These are phyloP conservation scores for Trametes sp. DNA, from an alignment of 1,284 basidiomycete species.

Conservation along the genomic window DNA sequence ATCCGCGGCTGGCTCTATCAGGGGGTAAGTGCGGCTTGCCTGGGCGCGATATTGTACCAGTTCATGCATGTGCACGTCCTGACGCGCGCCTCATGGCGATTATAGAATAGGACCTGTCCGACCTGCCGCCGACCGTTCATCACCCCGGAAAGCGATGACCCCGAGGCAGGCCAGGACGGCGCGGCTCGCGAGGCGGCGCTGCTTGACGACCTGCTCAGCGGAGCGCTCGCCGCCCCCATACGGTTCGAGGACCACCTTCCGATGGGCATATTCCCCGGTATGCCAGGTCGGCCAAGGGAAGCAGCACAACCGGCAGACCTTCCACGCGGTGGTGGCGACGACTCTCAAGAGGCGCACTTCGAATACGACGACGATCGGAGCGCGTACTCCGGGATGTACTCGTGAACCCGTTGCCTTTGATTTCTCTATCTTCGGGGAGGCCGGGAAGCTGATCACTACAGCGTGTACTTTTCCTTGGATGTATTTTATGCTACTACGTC, in stretches of 20 bases:
- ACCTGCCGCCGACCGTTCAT: slow-evolving; percentile 35
- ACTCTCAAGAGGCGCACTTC: slow-evolving; percentile 1
- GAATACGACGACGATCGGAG: slow-evolving; percentile 26
- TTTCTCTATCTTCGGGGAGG: not conserved
- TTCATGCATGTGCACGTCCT: not conserved
- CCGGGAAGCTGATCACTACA: not conserved
- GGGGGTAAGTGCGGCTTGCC: slow-evolving; percentile 18
- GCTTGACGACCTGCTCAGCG: slow-evolving; percentile 5
- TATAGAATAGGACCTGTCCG: slow-evolving; percentile 32
- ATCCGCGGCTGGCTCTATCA: slow-evolving; percentile 28
- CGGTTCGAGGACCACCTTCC: not conserved
- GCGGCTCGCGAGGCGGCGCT: slow-evolving; percentile 7
- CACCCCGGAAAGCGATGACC: not conserved
- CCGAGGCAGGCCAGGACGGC: not conserved
- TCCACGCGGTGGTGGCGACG: not conserved
- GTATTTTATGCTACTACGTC: no score
- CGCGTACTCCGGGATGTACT: slow-evolving; percentile 35
- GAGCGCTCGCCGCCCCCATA: not conserved
- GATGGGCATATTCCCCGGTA: not conserved
- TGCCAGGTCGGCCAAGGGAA: not conserved
- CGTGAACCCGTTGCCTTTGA: slow-evolving; percentile 15
- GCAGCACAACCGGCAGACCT: not conserved
- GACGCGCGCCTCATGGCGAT: not conserved
- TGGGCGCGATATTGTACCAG: not conserved
- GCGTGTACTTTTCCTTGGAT: not conserved